These are phyloP conservation scores for Arabidopsis arenosa DNA, from an alignment of 345 rosid species.

Conservation along the genomic window DNA sequence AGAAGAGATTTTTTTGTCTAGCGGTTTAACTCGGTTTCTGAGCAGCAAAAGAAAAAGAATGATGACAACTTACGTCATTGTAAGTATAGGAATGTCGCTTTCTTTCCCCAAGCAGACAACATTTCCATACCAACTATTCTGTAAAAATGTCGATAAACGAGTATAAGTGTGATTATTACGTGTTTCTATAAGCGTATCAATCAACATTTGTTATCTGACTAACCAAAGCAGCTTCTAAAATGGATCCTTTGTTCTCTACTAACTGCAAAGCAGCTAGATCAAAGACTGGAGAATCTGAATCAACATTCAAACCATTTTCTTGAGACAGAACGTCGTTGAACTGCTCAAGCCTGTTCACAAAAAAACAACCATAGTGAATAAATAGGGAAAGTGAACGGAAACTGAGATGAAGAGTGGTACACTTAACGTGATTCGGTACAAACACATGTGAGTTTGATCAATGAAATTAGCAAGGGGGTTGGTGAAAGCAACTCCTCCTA, in stretches of 20 bases:
- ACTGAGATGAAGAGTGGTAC: conserved; percentile 21
- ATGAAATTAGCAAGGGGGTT: conserved; percentile 57
- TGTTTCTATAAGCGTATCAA: conserved; percentile 11
- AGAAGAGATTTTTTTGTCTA: neutral
- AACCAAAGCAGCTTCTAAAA: conserved; percentile 49
- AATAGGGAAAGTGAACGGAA: neutral
- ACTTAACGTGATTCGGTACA: conserved; percentile 82
- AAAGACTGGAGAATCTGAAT: conserved; percentile 54
- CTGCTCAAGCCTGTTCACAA: conserved; percentile 79
- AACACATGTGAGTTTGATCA: conserved; percentile 61
- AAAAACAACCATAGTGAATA: conserved; percentile 10
- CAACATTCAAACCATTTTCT: conserved; percentile 57
- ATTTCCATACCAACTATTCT: conserved; percentile 77
- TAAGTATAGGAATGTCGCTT: conserved; percentile 61
- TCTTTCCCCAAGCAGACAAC: conserved; percentile 79
- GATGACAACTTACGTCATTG: conserved; percentile 69
- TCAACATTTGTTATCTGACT: conserved; percentile 25
- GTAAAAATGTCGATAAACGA: conserved; percentile 37
- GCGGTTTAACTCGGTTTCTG: neutral
- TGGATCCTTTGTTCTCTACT: conserved; percentile 51
- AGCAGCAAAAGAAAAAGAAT: neutral
- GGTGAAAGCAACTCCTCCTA: conserved; percentile 88
- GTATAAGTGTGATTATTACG: neutral
- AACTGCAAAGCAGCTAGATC: conserved; percentile 57
- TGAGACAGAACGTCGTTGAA: conserved; percentile 84